A percentile compares a stretch with the other conserved stretches of the same genome.
Conservation (phyloP, 1,139 yeast genomes). For the Candida gigantensis region DNA sequence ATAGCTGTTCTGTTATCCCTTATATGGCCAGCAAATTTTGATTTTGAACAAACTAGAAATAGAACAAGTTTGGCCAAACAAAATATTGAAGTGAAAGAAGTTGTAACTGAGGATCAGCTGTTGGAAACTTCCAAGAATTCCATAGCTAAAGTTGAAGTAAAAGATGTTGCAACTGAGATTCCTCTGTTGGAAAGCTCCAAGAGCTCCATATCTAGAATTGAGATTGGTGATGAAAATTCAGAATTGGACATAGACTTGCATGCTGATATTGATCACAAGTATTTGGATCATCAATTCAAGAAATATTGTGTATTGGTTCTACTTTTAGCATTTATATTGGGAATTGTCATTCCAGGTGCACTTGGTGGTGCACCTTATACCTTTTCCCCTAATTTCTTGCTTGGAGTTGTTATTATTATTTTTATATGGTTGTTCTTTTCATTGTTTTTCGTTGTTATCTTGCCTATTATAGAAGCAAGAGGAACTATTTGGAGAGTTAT, state of each 20-base stretch:
- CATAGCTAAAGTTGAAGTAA: conserved; percentile 2
- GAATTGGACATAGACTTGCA: conserved; percentile 13
- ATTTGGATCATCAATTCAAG: conserved; percentile 20
- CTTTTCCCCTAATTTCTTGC: conserved; percentile 20
- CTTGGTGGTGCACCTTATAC: conserved; percentile 19
- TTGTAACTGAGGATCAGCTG: no score
- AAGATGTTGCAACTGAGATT: background rate
- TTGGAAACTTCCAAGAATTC: no score
- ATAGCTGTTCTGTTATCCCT: conserved; percentile 28
- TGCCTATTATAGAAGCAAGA: conserved; percentile 21
- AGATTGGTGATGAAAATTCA: conserved; percentile 8
- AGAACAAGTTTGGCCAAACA: conserved; percentile 26
- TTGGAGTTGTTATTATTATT: conserved; percentile 19
- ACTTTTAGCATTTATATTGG: conserved; percentile 15
- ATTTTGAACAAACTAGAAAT: conserved; percentile 34
- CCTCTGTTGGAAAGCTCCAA: no score
- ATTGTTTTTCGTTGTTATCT: conserved; percentile 18
- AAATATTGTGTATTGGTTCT: conserved; percentile 20
- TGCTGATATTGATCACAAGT: conserved; percentile 17
- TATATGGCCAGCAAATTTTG: conserved; percentile 39
- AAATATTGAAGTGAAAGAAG: background rate
- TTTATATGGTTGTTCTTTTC: conserved; percentile 22
- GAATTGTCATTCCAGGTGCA: conserved; percentile 20
- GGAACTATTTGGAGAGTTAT: conserved; percentile 13
- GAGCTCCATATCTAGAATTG: no score